A percentile compares a stretch with the other conserved stretches of the same genome.
Evolutionary conservation across 2,329 filamentous ascomycete species (phyloP).

Genomic region (Monosporascus cannonballus): DNA sequence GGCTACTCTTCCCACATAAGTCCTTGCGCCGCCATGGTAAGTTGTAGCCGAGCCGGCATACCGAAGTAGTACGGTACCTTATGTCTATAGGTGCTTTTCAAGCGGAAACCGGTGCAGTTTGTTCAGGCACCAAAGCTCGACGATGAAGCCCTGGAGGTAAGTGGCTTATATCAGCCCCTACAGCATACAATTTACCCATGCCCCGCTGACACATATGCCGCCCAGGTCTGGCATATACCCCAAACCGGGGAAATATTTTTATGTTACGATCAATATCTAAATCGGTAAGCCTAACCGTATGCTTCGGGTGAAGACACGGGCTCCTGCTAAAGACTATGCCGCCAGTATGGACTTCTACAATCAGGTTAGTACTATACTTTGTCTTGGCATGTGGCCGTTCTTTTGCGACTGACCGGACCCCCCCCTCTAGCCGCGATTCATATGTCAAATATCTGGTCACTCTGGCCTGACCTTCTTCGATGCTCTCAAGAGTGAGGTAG

Average conservation of each 20-base stretch:
- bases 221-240: constrained; percentile 82
- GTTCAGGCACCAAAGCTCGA: constrained; percentile 65
- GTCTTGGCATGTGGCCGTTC: background rate
- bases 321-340: constrained; percentile 5
- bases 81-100: constrained; percentile 73
- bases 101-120: constrained; percentile 89
- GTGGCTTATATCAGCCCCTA: constrained; percentile 10
- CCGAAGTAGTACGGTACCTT: constrained; percentile 9
- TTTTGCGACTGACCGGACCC: constrained; percentile 2
- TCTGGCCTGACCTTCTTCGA: constrained; percentile 89
- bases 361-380: constrained; percentile 52
- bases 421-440: constrained; percentile 67
- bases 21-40: constrained; percentile 28
- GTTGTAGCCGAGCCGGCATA: background rate
- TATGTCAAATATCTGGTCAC: constrained; percentile 92
- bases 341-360: constrained; percentile 86
- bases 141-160: constrained; percentile 78
- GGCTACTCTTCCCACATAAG: constrained; percentile 5
- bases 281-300: constrained; percentile 55
- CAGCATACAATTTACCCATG: constrained; percentile 1
- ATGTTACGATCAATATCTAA: constrained; percentile 82
- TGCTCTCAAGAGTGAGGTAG: constrained; percentile 83
- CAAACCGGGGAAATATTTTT: constrained; percentile 87
- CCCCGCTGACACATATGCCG: constrained; percentile 14
- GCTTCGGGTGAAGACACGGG: background rate